phyloP scores from a whole-genome alignment of 1,284 basidiomycete species.

The Leccinum pachyderme region DNA sequence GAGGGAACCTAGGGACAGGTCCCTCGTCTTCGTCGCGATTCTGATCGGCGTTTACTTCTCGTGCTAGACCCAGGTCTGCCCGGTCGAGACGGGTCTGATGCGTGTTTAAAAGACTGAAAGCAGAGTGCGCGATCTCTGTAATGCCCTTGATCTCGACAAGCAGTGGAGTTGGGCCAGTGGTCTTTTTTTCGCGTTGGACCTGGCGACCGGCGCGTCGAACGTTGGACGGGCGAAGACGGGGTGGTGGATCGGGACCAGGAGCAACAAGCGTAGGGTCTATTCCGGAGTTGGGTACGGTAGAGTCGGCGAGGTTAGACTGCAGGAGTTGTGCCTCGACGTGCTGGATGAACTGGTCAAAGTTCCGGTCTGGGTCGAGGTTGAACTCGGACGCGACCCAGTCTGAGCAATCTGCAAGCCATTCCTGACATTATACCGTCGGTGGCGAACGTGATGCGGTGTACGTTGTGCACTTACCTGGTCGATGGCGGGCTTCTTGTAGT shows the following conservation, averaged over 20 bases:
- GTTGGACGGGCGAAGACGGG: not conserved
- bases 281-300: slow-evolving; percentile 65
- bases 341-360: slow-evolving; percentile 49
- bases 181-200: slow-evolving; percentile 28
- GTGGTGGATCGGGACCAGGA: slow-evolving; percentile 4
- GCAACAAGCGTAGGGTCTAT: slow-evolving; percentile 49
- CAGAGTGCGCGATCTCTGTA: slow-evolving; percentile 74
- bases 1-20: slow-evolving; percentile 69
- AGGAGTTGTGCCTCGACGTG: slow-evolving; percentile 66
- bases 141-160: slow-evolving; percentile 70
- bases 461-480: slow-evolving; percentile 45
- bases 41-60: slow-evolving; percentile 43
- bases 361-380: slow-evolving; percentile 40
- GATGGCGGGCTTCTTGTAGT: slow-evolving; percentile 53
- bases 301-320: slow-evolving; percentile 65
- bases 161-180: slow-evolving; percentile 42
- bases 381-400: slow-evolving; percentile 56
- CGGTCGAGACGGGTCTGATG: slow-evolving; percentile 63
- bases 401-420: slow-evolving; percentile 72
- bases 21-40: slow-evolving; percentile 66
- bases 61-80: slow-evolving; percentile 45
- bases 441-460: not conserved
- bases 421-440: slow-evolving; percentile 37
- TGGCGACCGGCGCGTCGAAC: slow-evolving; percentile 1
- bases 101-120: slow-evolving; percentile 62